These are phyloP conservation scores for Trichophyton benhamiae DNA, from an alignment of 2,329 filamentous ascomycete genomes.

Conservation along the genomic window DNA sequence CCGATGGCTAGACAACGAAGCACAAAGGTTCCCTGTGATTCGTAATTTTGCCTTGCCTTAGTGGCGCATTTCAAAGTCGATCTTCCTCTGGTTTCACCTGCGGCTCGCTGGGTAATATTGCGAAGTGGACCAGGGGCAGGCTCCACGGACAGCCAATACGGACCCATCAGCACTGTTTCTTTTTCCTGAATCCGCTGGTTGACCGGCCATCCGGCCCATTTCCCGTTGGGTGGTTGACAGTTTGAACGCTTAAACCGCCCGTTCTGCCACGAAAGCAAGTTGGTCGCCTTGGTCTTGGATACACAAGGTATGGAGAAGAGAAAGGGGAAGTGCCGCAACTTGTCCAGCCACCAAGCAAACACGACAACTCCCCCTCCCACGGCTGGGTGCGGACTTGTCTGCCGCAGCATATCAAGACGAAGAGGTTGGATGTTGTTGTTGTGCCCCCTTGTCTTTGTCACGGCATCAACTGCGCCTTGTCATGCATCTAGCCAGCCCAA, in stretches of 20 bases:
- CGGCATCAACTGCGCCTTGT: background rate
- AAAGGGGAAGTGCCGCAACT: too few species aligned
- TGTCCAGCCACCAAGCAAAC: too few species aligned
- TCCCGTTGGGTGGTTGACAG: background rate
- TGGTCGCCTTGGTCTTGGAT: too few species aligned
- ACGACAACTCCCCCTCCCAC: background rate
- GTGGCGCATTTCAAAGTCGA: conserved; percentile 1
- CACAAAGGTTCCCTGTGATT: background rate
- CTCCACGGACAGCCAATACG: background rate
- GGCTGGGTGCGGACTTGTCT: background rate
- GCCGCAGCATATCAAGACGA: background rate
- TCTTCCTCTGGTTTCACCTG: background rate
- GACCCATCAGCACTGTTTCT: background rate
- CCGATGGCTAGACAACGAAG: background rate
- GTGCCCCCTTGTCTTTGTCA: background rate
- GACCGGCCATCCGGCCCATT: background rate
- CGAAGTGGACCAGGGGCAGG: conserved; percentile 2
- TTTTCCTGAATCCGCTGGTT: background rate
- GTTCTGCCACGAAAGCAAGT: background rate
- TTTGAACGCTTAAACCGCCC: background rate
- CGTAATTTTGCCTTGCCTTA: background rate
- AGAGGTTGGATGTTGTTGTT: background rate
- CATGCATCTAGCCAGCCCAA: background rate
- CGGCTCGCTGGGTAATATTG: conserved; percentile 1
- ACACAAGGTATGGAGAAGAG: too few species aligned